Percentiles rank a stretch among this genome's conserved stretches.
These are phyloP conservation scores for Akebia trifoliata DNA, from an alignment of 164 flowering plant species.

Conservation along the genomic window DNA sequence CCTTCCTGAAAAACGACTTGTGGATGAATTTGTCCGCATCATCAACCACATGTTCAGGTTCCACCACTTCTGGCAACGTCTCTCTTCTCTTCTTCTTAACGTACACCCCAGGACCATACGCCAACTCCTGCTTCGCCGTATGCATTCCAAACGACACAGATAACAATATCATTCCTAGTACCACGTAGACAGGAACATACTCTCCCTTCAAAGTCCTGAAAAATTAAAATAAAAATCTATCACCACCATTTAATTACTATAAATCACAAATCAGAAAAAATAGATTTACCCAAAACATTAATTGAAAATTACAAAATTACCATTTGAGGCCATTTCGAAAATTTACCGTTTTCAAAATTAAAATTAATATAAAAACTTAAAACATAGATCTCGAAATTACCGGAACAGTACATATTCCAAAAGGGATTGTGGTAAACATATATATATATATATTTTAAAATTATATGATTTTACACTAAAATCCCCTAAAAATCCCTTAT, in stretches of 20 bases:
- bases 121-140: constrained; percentile 53
- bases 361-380: too few relatives aligned
- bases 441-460: too few relatives aligned
- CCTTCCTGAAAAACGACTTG: constrained; percentile 60
- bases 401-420: too few relatives aligned
- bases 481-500: too few relatives aligned
- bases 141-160: constrained; percentile 35
- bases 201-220: constrained; percentile 29
- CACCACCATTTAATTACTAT: too few relatives aligned
- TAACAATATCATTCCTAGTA: constrained; percentile 46
- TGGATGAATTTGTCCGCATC: constrained; percentile 39
- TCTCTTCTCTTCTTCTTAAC: constrained; percentile 58
- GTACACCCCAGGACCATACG: constrained; percentile 38
- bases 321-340: too few relatives aligned
- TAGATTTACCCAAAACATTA: not conserved
- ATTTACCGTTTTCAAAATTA: too few relatives aligned
- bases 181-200: constrained; percentile 44
- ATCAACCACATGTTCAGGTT: constrained; percentile 45
- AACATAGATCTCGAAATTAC: too few relatives aligned
- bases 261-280: not conserved
- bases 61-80: constrained; percentile 58
- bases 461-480: too few relatives aligned
- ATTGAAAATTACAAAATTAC: too few relatives aligned
- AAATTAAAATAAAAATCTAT: too few relatives aligned
- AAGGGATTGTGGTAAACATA: too few relatives aligned